Percentiles rank a stretch among this genome's conserved stretches.
Conservation (phyloP, 805 yeast genomes). For the Saccharomyces kudriavzevii region DNA sequence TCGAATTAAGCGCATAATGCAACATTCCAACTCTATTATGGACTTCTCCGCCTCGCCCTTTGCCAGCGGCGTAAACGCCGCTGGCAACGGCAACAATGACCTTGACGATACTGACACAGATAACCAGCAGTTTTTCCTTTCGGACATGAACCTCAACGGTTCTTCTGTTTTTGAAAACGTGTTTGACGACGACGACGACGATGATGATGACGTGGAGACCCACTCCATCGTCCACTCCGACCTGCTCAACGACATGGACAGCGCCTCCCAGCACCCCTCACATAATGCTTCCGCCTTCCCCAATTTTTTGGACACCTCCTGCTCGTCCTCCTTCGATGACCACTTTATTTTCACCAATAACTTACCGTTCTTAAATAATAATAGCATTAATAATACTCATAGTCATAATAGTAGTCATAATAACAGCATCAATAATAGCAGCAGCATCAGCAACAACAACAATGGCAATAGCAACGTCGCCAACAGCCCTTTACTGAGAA, state of each 20-base stretch:
- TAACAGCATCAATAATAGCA: not conserved
- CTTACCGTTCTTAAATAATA: not conserved
- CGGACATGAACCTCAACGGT: not conserved
- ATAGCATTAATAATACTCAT: not conserved
- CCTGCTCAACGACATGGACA: not conserved
- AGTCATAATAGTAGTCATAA: not conserved
- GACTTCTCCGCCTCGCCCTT: not conserved
- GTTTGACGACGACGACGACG: not conserved
- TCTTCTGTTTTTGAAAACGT: not conserved
- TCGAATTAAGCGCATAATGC: not conserved
- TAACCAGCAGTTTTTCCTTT: constrained; percentile 1
- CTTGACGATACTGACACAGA: not conserved
- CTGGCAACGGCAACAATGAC: not conserved
- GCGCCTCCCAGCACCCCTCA: not conserved
- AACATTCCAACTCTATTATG: not conserved
- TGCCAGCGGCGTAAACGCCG: constrained; percentile 3
- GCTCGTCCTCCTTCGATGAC: not conserved
- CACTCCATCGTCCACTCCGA: not conserved
- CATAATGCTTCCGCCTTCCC: not conserved
- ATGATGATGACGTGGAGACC: not conserved
- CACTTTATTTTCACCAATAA: not conserved
- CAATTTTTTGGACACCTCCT: not conserved
- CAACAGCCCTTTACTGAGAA: not conserved
- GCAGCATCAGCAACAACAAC: not conserved
- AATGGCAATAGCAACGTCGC: not conserved